Percentiles rank a stretch among this genome's conserved stretches.
phyloP scores from a whole-genome alignment of 805 yeast genomes.

The Torulaspora quercuum region DNA sequence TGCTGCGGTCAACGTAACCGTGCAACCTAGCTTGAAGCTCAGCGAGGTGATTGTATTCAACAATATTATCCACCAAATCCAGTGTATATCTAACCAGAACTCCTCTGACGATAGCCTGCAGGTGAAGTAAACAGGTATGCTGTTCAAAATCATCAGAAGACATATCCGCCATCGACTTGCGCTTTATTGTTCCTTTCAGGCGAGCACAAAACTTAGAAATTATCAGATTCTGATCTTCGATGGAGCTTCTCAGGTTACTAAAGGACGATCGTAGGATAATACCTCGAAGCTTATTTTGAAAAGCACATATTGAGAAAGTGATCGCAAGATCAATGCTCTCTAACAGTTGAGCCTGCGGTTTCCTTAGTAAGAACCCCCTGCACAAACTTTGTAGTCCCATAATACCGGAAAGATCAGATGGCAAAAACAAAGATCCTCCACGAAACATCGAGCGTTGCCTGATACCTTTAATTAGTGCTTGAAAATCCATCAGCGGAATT shows the following conservation, averaged over 20 bases:
- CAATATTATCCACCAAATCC: slow-evolving; percentile 53
- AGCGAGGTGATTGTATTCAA: slow-evolving; percentile 43
- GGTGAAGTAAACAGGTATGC: background rate
- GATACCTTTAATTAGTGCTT: slow-evolving; percentile 20
- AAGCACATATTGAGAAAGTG: too few species aligned
- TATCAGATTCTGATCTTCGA: too few species aligned
- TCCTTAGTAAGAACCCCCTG: slow-evolving; percentile 47
- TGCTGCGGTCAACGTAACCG: slow-evolving; percentile 45
- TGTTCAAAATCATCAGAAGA: background rate
- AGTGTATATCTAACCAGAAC: slow-evolving; percentile 53
- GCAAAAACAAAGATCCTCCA: background rate
- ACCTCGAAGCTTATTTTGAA: too few species aligned
- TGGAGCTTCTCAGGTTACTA: too few species aligned
- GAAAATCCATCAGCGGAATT: slow-evolving; percentile 22
- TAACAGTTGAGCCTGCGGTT: slow-evolving; percentile 8
- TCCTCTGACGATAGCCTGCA: slow-evolving; percentile 47
- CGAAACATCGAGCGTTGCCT: background rate
- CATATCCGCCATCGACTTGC: too few species aligned
- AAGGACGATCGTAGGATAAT: too few species aligned
- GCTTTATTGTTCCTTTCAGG: too few species aligned
- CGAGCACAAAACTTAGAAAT: too few species aligned
- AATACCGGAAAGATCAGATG: slow-evolving; percentile 8
- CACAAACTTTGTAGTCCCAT: slow-evolving; percentile 48
- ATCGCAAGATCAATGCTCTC: too few species aligned
- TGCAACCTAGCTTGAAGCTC: slow-evolving; percentile 54